These are phyloP conservation scores for Coemansia sp. DNA, from an alignment of 192 early-diverging fungal genomes.

Conservation along the genomic window DNA sequence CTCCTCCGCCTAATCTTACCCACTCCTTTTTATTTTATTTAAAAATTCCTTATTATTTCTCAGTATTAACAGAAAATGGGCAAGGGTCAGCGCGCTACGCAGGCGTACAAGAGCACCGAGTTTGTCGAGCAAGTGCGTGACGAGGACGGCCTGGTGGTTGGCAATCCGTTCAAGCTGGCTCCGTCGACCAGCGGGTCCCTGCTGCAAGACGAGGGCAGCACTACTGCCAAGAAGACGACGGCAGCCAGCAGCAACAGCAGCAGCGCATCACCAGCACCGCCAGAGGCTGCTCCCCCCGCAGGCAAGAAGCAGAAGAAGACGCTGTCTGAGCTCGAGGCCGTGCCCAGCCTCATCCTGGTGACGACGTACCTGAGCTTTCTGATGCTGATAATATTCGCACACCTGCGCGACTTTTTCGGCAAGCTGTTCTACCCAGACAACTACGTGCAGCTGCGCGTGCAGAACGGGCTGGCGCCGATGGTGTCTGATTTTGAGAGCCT, in stretches of 20 bases:
- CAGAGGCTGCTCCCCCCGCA: neutral
- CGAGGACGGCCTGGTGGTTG: constrained; percentile 20
- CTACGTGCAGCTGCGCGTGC: constrained; percentile 72
- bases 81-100: constrained; percentile 47
- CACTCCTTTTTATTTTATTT: neutral
- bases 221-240: neutral
- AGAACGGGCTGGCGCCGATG: constrained; percentile 88
- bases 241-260: neutral
- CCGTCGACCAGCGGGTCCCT: constrained; percentile 32
- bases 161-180: constrained; percentile 34
- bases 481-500: constrained; percentile 97
- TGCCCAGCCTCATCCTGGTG: constrained; percentile 83
- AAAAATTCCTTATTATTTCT: neutral
- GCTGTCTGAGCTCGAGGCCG: constrained; percentile 36
- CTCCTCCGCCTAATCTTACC: neutral
- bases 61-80: constrained; percentile 22
- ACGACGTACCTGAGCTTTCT: constrained; percentile 96
- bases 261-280: neutral
- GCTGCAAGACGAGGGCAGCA: constrained; percentile 1
- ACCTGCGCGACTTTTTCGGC: constrained; percentile 91
- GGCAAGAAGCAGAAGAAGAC: neutral
- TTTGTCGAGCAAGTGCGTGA: constrained; percentile 40
- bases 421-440: constrained; percentile 73
- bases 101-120: constrained; percentile 46
- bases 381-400: constrained; percentile 91